Evolutionary conservation across 2,329 filamentous ascomycete genomes (phyloP).

Genomic region (Cyphellophora attinorum): DNA sequence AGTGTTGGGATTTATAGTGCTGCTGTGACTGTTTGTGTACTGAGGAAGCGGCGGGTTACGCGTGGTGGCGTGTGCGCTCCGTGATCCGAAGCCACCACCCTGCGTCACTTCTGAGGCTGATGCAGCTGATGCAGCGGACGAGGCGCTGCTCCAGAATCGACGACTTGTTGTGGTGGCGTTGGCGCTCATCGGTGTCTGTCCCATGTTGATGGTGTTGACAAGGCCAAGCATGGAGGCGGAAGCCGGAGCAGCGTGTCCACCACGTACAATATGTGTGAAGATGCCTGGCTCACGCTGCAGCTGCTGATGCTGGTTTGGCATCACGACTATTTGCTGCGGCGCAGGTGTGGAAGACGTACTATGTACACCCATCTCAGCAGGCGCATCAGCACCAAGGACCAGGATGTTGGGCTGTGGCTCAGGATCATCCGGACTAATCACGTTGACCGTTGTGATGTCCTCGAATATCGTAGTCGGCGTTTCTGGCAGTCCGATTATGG

Average conservation of each 20-base stretch:
- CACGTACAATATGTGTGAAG: too few species aligned
- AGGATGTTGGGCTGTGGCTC: slow-evolving; percentile 78
- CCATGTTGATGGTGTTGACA: background rate
- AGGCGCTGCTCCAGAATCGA: slow-evolving; percentile 1
- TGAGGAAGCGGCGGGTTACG: background rate
- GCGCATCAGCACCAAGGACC: slow-evolving; percentile 64
- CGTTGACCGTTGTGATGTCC: slow-evolving; percentile 64
- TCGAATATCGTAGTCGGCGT: slow-evolving; percentile 94
- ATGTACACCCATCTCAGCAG: slow-evolving; percentile 9
- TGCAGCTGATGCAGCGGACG: background rate
- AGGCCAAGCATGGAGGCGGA: background rate
- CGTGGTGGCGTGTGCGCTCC: background rate
- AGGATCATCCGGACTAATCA: slow-evolving; percentile 66
- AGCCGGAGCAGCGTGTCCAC: too few species aligned
- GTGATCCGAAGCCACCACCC: background rate
- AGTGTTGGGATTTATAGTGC: background rate
- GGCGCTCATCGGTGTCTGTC: background rate
- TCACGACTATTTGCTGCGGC: background rate
- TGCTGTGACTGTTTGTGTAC: background rate
- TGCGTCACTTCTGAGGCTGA: background rate
- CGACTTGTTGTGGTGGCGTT: background rate
- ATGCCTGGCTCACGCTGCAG: background rate
- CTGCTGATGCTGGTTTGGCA: background rate
- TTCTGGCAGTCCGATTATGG: slow-evolving; percentile 48
- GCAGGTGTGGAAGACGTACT: slow-evolving; percentile 7